Evolutionary conservation across 2,329 filamentous ascomycete genomes (phyloP).

Genomic region (Aureobasidium sp.): DNA sequence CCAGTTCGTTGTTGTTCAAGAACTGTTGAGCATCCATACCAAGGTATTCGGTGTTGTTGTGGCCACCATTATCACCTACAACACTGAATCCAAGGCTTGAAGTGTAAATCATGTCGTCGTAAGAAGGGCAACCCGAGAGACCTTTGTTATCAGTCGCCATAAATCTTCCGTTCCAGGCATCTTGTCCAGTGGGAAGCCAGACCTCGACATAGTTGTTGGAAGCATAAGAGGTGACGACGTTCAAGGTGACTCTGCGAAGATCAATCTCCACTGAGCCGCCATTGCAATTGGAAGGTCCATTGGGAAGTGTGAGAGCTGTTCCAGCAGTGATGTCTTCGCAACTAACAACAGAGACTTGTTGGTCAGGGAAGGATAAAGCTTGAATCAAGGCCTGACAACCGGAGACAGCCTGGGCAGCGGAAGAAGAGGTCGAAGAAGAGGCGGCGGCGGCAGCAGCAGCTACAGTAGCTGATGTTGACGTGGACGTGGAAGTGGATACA

Average conservation of each 20-base stretch:
- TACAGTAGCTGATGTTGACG: background rate
- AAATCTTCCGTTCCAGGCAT: constrained; percentile 17
- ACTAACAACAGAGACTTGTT: background rate
- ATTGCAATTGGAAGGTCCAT: constrained; percentile 1
- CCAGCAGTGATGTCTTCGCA: constrained; percentile 2
- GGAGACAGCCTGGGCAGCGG: background rate
- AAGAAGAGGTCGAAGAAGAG: background rate
- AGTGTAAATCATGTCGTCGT: constrained; percentile 29
- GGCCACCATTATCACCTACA: constrained; percentile 30
- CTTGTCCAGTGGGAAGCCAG: constrained; percentile 34
- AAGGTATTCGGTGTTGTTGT: constrained; percentile 6
- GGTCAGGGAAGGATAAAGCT: background rate
- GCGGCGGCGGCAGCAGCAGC: background rate
- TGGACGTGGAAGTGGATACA: background rate
- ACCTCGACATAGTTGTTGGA: constrained; percentile 30
- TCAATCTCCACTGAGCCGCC: background rate
- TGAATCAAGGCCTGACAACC: background rate
- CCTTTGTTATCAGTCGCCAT: constrained; percentile 30
- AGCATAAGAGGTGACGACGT: background rate
- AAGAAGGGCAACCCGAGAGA: constrained; percentile 29
- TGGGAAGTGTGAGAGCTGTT: background rate
- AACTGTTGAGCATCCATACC: constrained; percentile 25
- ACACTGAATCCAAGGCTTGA: constrained; percentile 28
- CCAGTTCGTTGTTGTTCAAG: constrained; percentile 25
- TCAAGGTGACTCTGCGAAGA: background rate